These are phyloP conservation scores for Cyclanthera cordifolia DNA, from an alignment of 306 rosid genomes.

Conservation along the genomic window DNA sequence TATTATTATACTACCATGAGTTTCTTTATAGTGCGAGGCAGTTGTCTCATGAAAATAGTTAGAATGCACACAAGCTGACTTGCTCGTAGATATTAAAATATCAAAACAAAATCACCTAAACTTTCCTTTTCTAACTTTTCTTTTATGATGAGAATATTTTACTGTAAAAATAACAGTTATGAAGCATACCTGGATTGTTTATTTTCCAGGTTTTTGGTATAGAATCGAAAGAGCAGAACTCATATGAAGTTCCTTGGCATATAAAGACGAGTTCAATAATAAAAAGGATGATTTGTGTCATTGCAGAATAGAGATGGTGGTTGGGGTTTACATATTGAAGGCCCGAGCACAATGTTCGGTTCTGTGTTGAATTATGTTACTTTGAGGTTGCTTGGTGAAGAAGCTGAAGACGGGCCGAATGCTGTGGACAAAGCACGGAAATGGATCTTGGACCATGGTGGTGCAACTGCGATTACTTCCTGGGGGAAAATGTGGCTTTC, in stretches of 20 bases:
- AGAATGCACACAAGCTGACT: background rate
- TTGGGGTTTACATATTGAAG: slow-evolving; percentile 34
- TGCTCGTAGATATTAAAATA: background rate
- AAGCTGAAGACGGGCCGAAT: slow-evolving; percentile 21
- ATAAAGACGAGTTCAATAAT: background rate
- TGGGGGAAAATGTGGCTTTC: slow-evolving; percentile 39
- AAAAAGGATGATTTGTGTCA: background rate
- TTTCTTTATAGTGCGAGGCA: too few species aligned
- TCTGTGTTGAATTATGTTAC: slow-evolving; percentile 20
- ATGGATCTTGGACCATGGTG: slow-evolving; percentile 31
- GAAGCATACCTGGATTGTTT: background rate
- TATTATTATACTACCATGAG: background rate
- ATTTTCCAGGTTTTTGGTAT: background rate
- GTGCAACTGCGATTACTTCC: slow-evolving; percentile 23
- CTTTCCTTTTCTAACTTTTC: background rate
- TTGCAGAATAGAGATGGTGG: slow-evolving; percentile 31
- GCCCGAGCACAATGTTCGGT: slow-evolving; percentile 32
- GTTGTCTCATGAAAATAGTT: background rate
- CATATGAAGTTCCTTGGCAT: background rate
- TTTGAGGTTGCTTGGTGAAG: slow-evolving; percentile 31
- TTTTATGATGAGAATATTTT: background rate
- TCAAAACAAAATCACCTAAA: background rate
- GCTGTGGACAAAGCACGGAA: slow-evolving; percentile 19
- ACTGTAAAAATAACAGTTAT: background rate
- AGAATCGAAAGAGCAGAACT: background rate